These are phyloP conservation scores for Collybia sordida DNA, from an alignment of 768 basidiomycete genomes.

Conservation along the genomic window DNA sequence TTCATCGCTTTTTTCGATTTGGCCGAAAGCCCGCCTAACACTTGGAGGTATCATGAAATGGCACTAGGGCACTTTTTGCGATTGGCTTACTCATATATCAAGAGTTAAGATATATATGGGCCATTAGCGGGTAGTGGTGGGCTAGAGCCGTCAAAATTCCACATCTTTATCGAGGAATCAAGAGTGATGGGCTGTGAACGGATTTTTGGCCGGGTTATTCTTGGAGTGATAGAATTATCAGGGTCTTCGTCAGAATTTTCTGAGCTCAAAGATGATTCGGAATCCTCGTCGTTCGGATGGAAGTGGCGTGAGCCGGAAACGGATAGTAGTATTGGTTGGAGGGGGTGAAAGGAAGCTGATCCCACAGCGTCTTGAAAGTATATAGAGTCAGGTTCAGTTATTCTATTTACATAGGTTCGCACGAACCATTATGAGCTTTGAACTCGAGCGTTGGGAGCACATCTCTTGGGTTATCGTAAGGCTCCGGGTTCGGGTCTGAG, in stretches of 20 bases:
- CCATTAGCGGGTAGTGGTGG: too few relatives aligned
- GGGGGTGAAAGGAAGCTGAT: conserved; percentile 72
- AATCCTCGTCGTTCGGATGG: conserved; percentile 17
- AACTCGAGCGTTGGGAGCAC: conserved; percentile 35
- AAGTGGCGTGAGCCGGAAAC: conserved; percentile 82
- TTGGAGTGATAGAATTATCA: conserved; percentile 15
- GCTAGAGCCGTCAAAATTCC: conserved; percentile 13
- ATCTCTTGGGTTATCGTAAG: conserved; percentile 11
- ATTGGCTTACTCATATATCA: too few relatives aligned
- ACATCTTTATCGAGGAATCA: conserved; percentile 33
- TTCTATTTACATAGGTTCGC: neutral
- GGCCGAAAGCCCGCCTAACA: too few relatives aligned
- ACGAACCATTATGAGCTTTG: conserved; percentile 57
- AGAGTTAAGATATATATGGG: too few relatives aligned
- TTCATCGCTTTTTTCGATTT: too few relatives aligned
- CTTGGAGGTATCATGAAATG: too few relatives aligned
- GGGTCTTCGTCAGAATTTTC: conserved; percentile 23
- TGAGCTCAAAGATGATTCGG: conserved; percentile 11
- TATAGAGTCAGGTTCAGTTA: neutral
- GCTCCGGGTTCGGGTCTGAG: conserved; percentile 7
- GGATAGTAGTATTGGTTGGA: conserved; percentile 55
- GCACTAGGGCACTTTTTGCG: too few relatives aligned
- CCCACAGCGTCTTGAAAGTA: conserved; percentile 65
- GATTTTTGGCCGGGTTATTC: conserved; percentile 5
- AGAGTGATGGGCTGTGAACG: conserved; percentile 24